A percentile compares a stretch with the other conserved stretches of the same genome.
Evolutionary conservation across 106 monocot species (phyloP).

Genomic region (Dendrobium officinale): DNA sequence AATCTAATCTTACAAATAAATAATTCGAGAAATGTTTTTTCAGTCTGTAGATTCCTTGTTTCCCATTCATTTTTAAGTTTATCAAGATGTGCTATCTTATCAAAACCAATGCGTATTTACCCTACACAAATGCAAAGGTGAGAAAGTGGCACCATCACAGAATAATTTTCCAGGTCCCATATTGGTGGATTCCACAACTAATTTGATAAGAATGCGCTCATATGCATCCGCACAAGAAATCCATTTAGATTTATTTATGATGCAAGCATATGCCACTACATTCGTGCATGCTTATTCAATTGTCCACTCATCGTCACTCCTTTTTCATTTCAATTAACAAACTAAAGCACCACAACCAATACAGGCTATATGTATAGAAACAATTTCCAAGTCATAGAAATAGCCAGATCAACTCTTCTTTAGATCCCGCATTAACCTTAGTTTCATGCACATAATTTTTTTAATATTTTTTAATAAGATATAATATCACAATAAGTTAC

Average conservation of each 20-base stretch:
- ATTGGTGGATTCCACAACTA: conserved; percentile 3
- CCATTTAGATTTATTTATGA: neutral
- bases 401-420: neutral
- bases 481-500: no score
- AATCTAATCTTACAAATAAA: neutral
- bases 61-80: no score
- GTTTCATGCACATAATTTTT: no score
- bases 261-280: neutral
- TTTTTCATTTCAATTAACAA: neutral
- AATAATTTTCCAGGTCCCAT: neutral
- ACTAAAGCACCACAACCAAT: neutral
- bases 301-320: neutral
- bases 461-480: no score
- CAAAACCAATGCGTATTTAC: neutral
- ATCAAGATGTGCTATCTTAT: neutral
- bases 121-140: neutral
- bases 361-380: neutral
- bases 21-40: neutral
- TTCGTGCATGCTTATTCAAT: neutral
- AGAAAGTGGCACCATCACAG: neutral
- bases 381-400: neutral
- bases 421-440: neutral
- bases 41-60: neutral
- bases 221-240: neutral
- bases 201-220: neutral